Conservation (phyloP, 768 basidiomycete genomes). For the Boletus reticuloceps region DNA sequence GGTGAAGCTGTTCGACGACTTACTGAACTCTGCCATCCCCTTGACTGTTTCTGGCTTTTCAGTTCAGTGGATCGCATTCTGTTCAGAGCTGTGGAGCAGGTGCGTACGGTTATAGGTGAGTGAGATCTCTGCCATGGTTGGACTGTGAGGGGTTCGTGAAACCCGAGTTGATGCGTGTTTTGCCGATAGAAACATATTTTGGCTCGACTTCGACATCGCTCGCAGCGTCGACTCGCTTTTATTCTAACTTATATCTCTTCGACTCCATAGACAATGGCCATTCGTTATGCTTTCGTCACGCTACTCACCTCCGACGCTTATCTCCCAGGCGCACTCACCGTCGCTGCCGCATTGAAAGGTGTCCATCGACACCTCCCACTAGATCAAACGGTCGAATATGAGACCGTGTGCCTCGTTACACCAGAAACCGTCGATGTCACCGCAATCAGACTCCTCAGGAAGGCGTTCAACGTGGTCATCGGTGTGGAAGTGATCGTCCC, state of each 20-base stretch:
- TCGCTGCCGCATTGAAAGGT: constrained; percentile 82
- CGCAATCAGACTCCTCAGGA: constrained; percentile 74
- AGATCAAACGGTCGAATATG: constrained; percentile 50
- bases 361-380: constrained; percentile 48
- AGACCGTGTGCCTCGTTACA: constrained; percentile 88
- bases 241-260: constrained; percentile 19
- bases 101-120: constrained; percentile 41
- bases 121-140: constrained; percentile 24
- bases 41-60: constrained; percentile 51
- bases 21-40: constrained; percentile 73
- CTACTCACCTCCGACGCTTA: constrained; percentile 91
- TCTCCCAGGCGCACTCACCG: constrained; percentile 87
- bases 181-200: neutral
- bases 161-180: constrained; percentile 19
- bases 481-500: constrained; percentile 89
- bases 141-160: neutral
- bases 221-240: neutral
- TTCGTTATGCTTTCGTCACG: constrained; percentile 81
- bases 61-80: constrained; percentile 9
- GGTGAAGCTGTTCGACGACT: constrained; percentile 19
- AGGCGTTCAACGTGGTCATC: constrained; percentile 79
- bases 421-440: constrained; percentile 89
- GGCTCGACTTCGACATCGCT: neutral
- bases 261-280: constrained; percentile 45
- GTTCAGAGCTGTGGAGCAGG: neutral